These are phyloP conservation scores for Claviceps sp. DNA, from an alignment of 2,329 filamentous ascomycete genomes.

Conservation along the genomic window DNA sequence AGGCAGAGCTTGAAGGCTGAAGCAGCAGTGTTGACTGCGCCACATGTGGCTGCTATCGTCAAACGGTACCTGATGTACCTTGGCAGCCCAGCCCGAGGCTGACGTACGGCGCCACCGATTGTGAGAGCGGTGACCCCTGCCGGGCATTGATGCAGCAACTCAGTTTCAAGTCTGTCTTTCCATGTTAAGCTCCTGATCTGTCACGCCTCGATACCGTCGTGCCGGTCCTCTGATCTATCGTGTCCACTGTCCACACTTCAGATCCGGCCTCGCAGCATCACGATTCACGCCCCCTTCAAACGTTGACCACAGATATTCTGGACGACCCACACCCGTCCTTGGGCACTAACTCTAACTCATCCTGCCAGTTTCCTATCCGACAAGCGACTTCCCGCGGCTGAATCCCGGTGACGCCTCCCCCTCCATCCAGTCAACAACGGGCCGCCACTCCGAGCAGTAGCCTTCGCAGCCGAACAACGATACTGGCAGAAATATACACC, in stretches of 20 bases:
- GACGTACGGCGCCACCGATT: background rate
- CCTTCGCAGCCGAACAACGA: background rate
- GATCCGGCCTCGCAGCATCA: background rate
- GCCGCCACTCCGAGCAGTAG: background rate
- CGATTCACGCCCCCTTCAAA: background rate
- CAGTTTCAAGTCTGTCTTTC: conserved; percentile 8
- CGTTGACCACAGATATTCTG: background rate
- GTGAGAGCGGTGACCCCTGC: conserved; percentile 6
- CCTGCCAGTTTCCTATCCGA: background rate
- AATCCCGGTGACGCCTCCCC: conserved; percentile 3
- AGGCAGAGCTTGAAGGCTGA: too few relatives aligned
- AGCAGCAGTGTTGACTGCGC: background rate
- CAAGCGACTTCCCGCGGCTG: background rate
- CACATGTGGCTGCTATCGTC: conserved; percentile 13
- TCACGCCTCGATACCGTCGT: conserved; percentile 13
- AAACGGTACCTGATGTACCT: background rate
- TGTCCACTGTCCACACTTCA: conserved; percentile 7
- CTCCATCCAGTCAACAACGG: background rate
- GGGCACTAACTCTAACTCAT: background rate
- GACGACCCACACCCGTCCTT: background rate
- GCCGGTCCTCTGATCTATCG: conserved; percentile 14
- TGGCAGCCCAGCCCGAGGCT: too few relatives aligned
- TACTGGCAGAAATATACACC: background rate
- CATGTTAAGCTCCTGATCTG: conserved; percentile 18
- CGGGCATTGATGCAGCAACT: conserved; percentile 9